Conservation (phyloP, 2,329 filamentous ascomycete genomes). For the Cercospora canescens region DNA sequence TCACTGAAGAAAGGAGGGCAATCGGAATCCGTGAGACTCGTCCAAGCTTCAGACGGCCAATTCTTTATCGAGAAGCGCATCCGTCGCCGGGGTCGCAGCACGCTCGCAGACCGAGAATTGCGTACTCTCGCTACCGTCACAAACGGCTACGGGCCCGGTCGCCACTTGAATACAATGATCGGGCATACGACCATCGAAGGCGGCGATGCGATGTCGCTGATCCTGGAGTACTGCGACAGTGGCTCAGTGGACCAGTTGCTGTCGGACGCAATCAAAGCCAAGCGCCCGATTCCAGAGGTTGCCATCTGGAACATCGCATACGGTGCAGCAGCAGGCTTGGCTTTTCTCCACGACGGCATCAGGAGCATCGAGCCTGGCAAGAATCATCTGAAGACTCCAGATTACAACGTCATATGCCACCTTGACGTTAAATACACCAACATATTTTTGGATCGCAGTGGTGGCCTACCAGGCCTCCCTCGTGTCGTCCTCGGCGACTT, state of each 20-base stretch:
- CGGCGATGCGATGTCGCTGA: slow-evolving; percentile 4
- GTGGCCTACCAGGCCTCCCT: not conserved
- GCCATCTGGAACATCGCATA: slow-evolving; percentile 15
- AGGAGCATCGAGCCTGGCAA: slow-evolving; percentile 1
- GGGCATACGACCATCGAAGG: slow-evolving; percentile 5
- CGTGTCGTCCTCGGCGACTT: slow-evolving; percentile 25
- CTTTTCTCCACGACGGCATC: slow-evolving; percentile 36
- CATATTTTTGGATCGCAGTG: slow-evolving; percentile 18
- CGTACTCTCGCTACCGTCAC: slow-evolving; percentile 5
- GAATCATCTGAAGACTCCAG: not conserved
- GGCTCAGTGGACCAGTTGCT: slow-evolving; percentile 10
- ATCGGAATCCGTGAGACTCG: slow-evolving; percentile 10
- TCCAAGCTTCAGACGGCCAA: slow-evolving; percentile 8
- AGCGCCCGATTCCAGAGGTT: not conserved
- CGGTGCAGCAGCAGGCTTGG: slow-evolving; percentile 16
- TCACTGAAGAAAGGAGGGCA: not conserved
- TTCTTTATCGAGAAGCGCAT: slow-evolving; percentile 20
- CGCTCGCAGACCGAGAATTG: slow-evolving; percentile 8
- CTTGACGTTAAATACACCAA: slow-evolving; percentile 20
- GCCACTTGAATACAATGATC: slow-evolving; percentile 7
- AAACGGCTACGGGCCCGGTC: not conserved
- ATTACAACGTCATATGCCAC: slow-evolving; percentile 23
- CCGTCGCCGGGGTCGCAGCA: not conserved
- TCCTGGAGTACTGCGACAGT: slow-evolving; percentile 19
- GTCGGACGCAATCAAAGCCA: not conserved